phyloP scores from a whole-genome alignment of 2,329 filamentous ascomycete species.

The Rachicladosporium sp. region DNA sequence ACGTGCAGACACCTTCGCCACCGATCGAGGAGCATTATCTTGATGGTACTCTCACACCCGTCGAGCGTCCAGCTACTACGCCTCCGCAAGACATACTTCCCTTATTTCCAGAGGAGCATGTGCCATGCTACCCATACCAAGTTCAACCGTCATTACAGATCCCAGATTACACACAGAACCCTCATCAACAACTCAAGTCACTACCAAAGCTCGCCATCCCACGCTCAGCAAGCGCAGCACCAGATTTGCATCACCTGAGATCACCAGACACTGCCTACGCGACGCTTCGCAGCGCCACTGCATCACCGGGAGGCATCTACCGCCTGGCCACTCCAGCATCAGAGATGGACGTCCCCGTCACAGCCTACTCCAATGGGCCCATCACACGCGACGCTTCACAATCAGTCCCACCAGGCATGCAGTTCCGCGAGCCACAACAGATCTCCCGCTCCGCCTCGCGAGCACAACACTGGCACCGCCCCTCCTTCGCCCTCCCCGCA shows the following conservation, averaged over 20 bases:
- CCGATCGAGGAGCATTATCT: slow-evolving; percentile 36
- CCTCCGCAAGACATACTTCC: slow-evolving; percentile 16
- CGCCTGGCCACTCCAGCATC: slow-evolving; percentile 79
- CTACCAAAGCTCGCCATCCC: slow-evolving; percentile 49
- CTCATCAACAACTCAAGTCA: slow-evolving; percentile 39
- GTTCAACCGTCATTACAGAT: slow-evolving; percentile 18
- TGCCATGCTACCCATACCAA: slow-evolving; percentile 36
- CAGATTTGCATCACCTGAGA: slow-evolving; percentile 19
- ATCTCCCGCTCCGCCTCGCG: slow-evolving; percentile 25
- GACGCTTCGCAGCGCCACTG: slow-evolving; percentile 32
- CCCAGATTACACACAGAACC: slow-evolving; percentile 28
- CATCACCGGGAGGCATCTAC: slow-evolving; percentile 50
- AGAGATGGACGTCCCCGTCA: slow-evolving; percentile 78
- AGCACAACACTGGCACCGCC: slow-evolving; percentile 39
- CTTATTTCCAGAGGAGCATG: slow-evolving; percentile 22
- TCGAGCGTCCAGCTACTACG: slow-evolving; percentile 5
- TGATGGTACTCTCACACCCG: slow-evolving; percentile 25
- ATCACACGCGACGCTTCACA: slow-evolving; percentile 70
- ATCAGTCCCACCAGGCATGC: slow-evolving; percentile 90
- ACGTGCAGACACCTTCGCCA: slow-evolving; percentile 38
- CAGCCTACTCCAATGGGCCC: slow-evolving; percentile 56
- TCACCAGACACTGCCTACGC: slow-evolving; percentile 28
- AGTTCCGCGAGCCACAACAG: slow-evolving; percentile 46
- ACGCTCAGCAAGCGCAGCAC: slow-evolving; percentile 24
- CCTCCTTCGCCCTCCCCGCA: slow-evolving; percentile 59